These are phyloP conservation scores for Hyaloraphidium curvatum DNA, from an alignment of 192 early-diverging fungal species.

Conservation along the genomic window DNA sequence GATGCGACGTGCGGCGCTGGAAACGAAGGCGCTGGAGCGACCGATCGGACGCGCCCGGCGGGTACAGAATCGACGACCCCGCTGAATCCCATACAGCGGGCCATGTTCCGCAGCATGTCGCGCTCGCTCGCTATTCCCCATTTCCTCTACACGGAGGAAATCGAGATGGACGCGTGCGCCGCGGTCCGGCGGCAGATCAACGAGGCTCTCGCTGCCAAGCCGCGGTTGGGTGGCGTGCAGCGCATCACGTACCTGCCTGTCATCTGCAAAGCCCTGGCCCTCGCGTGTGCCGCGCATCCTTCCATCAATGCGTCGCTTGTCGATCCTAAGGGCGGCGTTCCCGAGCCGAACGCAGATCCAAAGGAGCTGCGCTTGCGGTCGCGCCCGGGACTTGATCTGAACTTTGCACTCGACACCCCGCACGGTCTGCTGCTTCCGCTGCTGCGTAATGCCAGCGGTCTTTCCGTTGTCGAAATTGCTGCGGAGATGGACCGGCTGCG, in stretches of 20 bases:
- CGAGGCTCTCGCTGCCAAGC: slow-evolving; percentile 25
- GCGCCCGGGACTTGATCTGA: slow-evolving; percentile 71
- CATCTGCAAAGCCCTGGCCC: slow-evolving; percentile 73
- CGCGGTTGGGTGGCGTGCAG: slow-evolving; percentile 15
- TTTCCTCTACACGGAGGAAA: slow-evolving; percentile 85
- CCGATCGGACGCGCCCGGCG: too few relatives aligned
- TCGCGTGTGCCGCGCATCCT: slow-evolving; percentile 65
- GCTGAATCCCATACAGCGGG: slow-evolving; percentile 76
- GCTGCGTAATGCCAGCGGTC: slow-evolving; percentile 72
- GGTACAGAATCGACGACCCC: slow-evolving; percentile 11
- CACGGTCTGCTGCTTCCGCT: slow-evolving; percentile 82
- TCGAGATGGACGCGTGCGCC: slow-evolving; percentile 49
- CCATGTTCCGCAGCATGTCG: slow-evolving; percentile 95
- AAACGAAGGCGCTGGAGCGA: too few relatives aligned
- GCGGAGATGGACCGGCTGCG: slow-evolving; percentile 57
- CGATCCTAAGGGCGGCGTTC: slow-evolving; percentile 8
- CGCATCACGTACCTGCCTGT: slow-evolving; percentile 92
- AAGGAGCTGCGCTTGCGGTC: slow-evolving; percentile 42
- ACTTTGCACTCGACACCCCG: slow-evolving; percentile 95
- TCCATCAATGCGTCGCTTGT: slow-evolving; percentile 63
- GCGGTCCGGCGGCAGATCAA: slow-evolving; percentile 48
- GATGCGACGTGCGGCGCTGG: not conserved
- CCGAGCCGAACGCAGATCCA: slow-evolving; percentile 15
- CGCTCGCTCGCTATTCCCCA: slow-evolving; percentile 80
- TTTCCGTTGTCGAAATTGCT: slow-evolving; percentile 80